Evolutionary conservation across 2,329 filamentous ascomycete genomes (phyloP).

Genomic region (Shiraia sp.): DNA sequence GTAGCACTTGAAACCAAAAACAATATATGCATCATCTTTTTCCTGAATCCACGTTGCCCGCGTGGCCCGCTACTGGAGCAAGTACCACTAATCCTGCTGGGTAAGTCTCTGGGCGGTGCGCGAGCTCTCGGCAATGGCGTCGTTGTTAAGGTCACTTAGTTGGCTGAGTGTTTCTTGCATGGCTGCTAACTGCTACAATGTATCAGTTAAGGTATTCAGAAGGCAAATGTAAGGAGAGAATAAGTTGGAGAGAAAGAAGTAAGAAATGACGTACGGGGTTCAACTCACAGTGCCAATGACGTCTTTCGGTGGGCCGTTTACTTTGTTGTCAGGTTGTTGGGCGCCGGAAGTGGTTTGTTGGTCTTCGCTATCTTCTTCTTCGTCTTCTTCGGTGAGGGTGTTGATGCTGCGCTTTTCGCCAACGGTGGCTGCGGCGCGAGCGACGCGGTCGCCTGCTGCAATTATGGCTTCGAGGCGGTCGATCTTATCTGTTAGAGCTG

Average conservation of each 20-base stretch:
- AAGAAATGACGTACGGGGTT: conserved; percentile 5
- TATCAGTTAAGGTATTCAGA: conserved; percentile 25
- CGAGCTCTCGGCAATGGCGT: conserved; percentile 39
- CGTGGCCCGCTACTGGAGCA: conserved; percentile 11
- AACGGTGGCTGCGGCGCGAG: conserved; percentile 39
- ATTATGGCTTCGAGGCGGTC: conserved; percentile 41
- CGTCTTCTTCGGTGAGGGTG: conserved; percentile 35
- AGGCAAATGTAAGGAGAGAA: too few relatives aligned
- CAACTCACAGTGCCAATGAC: conserved; percentile 43
- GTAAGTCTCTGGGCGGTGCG: conserved; percentile 35
- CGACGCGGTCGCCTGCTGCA: conserved; percentile 40
- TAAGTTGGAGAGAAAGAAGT: not conserved
- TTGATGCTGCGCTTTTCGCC: conserved; percentile 40
- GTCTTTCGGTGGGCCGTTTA: conserved; percentile 21
- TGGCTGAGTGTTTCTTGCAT: conserved; percentile 44
- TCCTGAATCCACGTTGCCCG: too few relatives aligned
- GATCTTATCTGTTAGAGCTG: conserved; percentile 35
- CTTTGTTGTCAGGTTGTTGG: not conserved
- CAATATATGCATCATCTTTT: too few relatives aligned
- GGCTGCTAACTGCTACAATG: conserved; percentile 43
- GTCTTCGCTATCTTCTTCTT: conserved; percentile 9
- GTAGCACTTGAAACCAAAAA: too few relatives aligned
- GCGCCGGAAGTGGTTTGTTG: conserved; percentile 9
- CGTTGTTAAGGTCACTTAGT: conserved; percentile 41
- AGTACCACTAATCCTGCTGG: conserved; percentile 29